These are phyloP conservation scores for Alternaria rosae DNA, from an alignment of 2,329 filamentous ascomycete genomes.

Conservation along the genomic window DNA sequence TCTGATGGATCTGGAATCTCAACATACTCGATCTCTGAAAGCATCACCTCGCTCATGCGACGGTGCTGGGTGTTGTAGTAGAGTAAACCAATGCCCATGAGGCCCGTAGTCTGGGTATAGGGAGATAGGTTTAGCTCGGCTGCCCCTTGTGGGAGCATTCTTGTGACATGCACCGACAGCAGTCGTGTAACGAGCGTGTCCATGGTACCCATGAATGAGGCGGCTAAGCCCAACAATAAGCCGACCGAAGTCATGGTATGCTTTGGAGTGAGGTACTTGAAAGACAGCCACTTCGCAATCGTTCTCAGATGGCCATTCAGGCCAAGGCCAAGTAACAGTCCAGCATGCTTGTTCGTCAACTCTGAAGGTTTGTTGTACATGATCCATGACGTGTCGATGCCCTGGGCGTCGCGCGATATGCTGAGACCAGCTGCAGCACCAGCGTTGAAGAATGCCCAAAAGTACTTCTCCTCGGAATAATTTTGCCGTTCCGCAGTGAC, in stretches of 20 bases:
- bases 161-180: slow-evolving; percentile 92
- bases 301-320: slow-evolving; percentile 94
- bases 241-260: slow-evolving; percentile 99
- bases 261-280: slow-evolving; percentile 98
- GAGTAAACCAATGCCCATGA: slow-evolving; percentile 94
- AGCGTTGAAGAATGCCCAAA: slow-evolving; percentile 98
- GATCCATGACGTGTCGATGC: slow-evolving; percentile 98
- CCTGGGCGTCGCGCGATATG: slow-evolving; percentile 87
- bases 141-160: slow-evolving; percentile 90
- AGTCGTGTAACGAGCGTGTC: slow-evolving; percentile 92
- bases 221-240: slow-evolving; percentile 87
- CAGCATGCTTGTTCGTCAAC: slow-evolving; percentile 93
- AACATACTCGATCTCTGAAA: slow-evolving; percentile 92
- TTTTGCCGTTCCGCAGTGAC: slow-evolving; percentile 88
- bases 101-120: slow-evolving; percentile 90
- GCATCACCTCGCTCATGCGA: slow-evolving; percentile 98
- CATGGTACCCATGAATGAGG: slow-evolving; percentile 96
- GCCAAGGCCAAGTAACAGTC: slow-evolving; percentile 87
- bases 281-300: slow-evolving; percentile 96
- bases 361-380: slow-evolving; percentile 96
- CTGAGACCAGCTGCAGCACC: slow-evolving; percentile 91
- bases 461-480: slow-evolving; percentile 95
- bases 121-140: slow-evolving; percentile 94
- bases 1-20: slow-evolving; percentile 76
- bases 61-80: slow-evolving; percentile 97